Evolutionary conservation across 2,329 filamentous ascomycete genomes (phyloP).

Genomic region (Exophiala dermatitidis): DNA sequence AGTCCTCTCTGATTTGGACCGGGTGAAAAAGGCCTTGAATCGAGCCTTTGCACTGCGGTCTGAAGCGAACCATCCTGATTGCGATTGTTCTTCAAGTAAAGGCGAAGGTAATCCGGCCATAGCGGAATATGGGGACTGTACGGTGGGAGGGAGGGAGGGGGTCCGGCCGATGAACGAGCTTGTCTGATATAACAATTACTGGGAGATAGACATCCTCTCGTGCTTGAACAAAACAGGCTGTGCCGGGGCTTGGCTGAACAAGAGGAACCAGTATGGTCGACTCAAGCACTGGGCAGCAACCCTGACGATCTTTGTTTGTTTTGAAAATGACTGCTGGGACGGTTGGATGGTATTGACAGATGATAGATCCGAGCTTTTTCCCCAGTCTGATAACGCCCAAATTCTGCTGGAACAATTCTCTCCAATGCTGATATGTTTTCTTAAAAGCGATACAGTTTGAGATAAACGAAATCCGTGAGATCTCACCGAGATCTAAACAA

Average conservation of each 20-base stretch:
- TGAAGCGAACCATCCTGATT: slow-evolving; percentile 20
- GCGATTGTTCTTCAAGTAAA: slow-evolving; percentile 13
- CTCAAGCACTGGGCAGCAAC: not conserved
- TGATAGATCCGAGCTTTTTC: slow-evolving; percentile 1
- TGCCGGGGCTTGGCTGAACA: not conserved
- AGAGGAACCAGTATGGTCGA: not conserved
- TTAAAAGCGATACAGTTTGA: not conserved
- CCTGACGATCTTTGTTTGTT: slow-evolving; percentile 3
- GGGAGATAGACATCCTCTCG: not conserved
- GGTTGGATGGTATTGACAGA: not conserved
- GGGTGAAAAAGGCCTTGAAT: slow-evolving; percentile 16
- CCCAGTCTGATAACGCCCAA: not conserved
- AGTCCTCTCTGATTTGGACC: slow-evolving; percentile 16
- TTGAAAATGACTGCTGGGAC: slow-evolving; percentile 2
- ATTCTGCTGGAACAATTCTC: too few relatives aligned
- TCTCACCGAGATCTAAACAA: not conserved
- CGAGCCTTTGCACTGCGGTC: slow-evolving; percentile 19
- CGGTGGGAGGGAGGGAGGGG: not conserved
- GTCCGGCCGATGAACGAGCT: not conserved
- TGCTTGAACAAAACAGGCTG: not conserved
- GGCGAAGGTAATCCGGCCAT: slow-evolving; percentile 8
- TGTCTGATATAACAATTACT: not conserved
- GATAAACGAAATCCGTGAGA: not conserved
- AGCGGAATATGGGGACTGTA: not conserved
- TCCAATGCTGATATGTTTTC: too few relatives aligned